Evolutionary conservation across 768 basidiomycete genomes (phyloP), one percentile per base, ranked within the genome.

Genomic region (Glaciozyma martinii): DNA sequence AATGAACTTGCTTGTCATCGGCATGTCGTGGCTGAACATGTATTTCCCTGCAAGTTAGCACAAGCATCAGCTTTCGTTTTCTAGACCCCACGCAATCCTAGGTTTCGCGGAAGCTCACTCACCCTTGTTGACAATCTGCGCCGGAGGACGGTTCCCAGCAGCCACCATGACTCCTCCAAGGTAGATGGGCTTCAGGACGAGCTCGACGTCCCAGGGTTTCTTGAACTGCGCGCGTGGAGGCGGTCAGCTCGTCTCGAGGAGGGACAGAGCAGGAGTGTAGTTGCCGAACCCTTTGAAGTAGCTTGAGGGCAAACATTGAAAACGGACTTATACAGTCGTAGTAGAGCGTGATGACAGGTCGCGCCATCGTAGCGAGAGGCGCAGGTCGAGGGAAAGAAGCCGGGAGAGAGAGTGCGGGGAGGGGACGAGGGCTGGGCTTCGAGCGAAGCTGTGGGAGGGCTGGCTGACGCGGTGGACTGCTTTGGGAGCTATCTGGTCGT

Each of bases 91-190:
- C n/a, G n/a, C n/a, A n/a, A n/a, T n/a, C n/a, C n/a, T n/a, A n/a
- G n/a, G n/a, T n/a, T n/a, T n/a, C n/a, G n/a, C n/a, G n/a, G n/a
- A 56, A 56, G 52, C 63, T 53, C 59, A 61, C 9, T 8, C 18
- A 15, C 68, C 68, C 25, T 70, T 70, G 62, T 70, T 70, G 42
- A 55, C 52, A 47, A 70, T 52, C 1, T 3, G 61, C 40, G 65
- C 12, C 23, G 68, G 68, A 62, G 68, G 68, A 50, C 59, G 33
- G 53, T 70, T 70, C 9, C 65, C 62, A 1, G 32, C 33, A 15
- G 58, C 65, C 16, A 19, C 1, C 65, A 70, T 66, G n/a, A 70
- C 62, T 8, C 68, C 68, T 19, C 68, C 68, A 0, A 70, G 37
- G 42, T 65, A 66, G 13, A 50, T 49, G 21, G 68, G 68, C 44